Evolutionary conservation across 179 eudicot species (phyloP), one percentile per base, ranked within the genome.

Genomic region (Vitellaria paradoxa): DNA sequence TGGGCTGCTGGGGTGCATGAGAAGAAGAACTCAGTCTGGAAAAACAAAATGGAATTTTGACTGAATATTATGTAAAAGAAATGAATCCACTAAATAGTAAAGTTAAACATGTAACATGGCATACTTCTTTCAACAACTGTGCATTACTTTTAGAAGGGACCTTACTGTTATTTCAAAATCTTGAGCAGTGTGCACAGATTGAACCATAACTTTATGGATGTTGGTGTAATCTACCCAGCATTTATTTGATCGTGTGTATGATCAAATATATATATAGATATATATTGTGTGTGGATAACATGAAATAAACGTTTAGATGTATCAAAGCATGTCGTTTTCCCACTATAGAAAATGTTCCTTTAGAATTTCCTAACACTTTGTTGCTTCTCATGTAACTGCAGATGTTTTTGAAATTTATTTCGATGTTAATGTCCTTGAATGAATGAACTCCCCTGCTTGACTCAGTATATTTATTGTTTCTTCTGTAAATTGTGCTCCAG

Each of bases 401-500:
- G 68, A 42, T 60, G 20, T 73, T 13, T 73, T 65, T 67, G 17
- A 49, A 56, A 24, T 79, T 66, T 64, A 63, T 68, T 76, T 76
- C 42, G 6, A 61, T 50, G 24, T 42, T 47, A 6, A 12, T 12
- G 50, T 65, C 64, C 65, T 5, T 45, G 37, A 73, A 37, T 61
- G 61, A 77, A 61, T 60, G 59, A 68, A 62, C 77, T 50, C 65
- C 12, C 20, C 47, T 63, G 15, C 66, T 63, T 76, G 76, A 72
- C 74, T 26, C 47, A 70, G 68, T 47, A 26, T 46, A 72, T 79
- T 55, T 37, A 52, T 70, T 71, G 70, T 71, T 67, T 70, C 67
- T 65, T 80, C 68, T 55, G 53, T 14, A 61, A 61, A 53, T 50
- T 78, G 62, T 75, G 76, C 79, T 85, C 60, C 92, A 96, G 99